These are phyloP conservation scores for Periglandula ipomoeae DNA, from an alignment of 2,329 filamentous ascomycete genomes.

Conservation along the genomic window DNA sequence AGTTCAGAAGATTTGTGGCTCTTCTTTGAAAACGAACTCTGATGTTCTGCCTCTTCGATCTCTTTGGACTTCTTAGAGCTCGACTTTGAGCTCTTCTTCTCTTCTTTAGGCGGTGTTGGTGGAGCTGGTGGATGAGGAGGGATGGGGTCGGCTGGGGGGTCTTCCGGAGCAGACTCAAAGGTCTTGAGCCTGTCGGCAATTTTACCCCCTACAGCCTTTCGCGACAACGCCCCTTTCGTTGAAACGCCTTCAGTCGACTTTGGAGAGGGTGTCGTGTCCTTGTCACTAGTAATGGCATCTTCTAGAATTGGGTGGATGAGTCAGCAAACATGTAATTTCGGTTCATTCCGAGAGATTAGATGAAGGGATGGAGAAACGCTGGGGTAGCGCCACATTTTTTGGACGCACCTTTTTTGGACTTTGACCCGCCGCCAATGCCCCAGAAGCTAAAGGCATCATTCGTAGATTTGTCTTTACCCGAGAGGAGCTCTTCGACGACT, in stretches of 20 bases:
- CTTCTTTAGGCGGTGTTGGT: constrained; percentile 18
- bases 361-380: constrained; percentile 6
- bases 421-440: constrained; percentile 33
- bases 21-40: constrained; percentile 24
- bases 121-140: constrained; percentile 30
- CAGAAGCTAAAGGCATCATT: constrained; percentile 47
- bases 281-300: constrained; percentile 33
- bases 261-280: constrained; percentile 31
- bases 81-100: constrained; percentile 25
- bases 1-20: constrained; percentile 14
- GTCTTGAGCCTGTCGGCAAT: constrained; percentile 48
- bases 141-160: constrained; percentile 22
- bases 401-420: constrained; percentile 27
- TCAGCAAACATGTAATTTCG: constrained; percentile 39
- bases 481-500: constrained; percentile 34
- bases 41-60: constrained; percentile 21
- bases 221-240: constrained; percentile 31
- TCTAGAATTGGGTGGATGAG: constrained; percentile 32
- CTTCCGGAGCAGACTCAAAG: constrained; percentile 39
- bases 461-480: constrained; percentile 21
- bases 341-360: constrained; percentile 20
- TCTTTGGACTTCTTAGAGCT: constrained; percentile 30
- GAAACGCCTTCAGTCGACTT: constrained; percentile 25
- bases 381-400: constrained; percentile 12
- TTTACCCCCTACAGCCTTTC: constrained; percentile 40